Conservation (phyloP, 345 rosid genomes). For the Durio zibethinus region DNA sequence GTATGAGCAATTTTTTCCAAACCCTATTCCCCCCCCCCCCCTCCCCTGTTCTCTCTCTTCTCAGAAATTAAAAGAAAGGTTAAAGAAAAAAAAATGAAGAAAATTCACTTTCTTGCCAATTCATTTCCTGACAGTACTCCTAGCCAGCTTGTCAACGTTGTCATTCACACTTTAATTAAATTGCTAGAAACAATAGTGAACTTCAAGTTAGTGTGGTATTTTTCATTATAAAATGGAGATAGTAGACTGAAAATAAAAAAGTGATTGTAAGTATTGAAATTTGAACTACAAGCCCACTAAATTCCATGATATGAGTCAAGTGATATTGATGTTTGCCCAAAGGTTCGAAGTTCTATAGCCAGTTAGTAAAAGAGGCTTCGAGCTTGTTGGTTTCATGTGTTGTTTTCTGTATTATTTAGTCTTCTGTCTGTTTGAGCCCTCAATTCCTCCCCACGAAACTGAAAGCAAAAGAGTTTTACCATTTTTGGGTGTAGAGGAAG, state of each 20-base stretch:
- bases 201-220: no score
- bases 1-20: no score
- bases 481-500: conserved; percentile 40
- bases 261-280: no score
- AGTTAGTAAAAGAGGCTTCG: conserved; percentile 32
- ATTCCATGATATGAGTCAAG: no score
- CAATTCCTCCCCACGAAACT: conserved; percentile 39
- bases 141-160: conserved; percentile 5
- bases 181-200: conserved; percentile 7
- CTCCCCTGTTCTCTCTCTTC: neutral
- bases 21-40: no score
- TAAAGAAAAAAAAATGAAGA: neutral
- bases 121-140: conserved; percentile 7
- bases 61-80: neutral
- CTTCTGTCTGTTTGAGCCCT: neutral
- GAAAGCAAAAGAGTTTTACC: conserved; percentile 57
- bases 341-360: conserved; percentile 38
- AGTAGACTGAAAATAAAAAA: no score
- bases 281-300: no score
- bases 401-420: conserved; percentile 57
- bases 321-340: conserved; percentile 3
- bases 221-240: no score
- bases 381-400: conserved; percentile 66
- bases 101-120: conserved; percentile 1
- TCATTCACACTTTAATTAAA: conserved; percentile 6